Evolutionary conservation across 2,329 filamentous ascomycete genomes (phyloP).

Genomic region (Penicillium brasilianum): DNA sequence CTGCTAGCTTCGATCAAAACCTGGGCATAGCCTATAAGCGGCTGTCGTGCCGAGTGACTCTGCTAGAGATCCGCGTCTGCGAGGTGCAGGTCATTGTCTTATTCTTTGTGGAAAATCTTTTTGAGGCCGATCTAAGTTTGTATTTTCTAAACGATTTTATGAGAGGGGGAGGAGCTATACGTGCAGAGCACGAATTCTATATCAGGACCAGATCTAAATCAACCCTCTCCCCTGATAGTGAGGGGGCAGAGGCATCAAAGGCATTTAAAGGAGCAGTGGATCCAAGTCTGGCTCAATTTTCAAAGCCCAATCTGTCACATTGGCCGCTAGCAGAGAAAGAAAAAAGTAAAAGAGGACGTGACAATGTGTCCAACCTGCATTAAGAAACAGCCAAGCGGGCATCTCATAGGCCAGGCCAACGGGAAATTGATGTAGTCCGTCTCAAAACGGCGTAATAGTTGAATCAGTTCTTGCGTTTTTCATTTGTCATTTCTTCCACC

Average conservation of each 20-base stretch:
- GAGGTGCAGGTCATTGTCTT: not conserved
- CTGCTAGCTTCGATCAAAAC: not conserved
- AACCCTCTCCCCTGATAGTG: not conserved
- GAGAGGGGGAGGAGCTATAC: not conserved
- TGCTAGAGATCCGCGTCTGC: not conserved
- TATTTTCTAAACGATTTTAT: not conserved
- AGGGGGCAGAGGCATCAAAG: not conserved
- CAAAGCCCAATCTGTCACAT: slow-evolving; percentile 18
- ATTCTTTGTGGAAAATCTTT: not conserved
- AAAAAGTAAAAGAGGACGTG: slow-evolving; percentile 5
- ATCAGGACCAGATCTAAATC: slow-evolving; percentile 22
- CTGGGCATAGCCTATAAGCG: not conserved
- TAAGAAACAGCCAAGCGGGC: slow-evolving; percentile 3
- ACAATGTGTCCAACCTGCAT: slow-evolving; percentile 18
- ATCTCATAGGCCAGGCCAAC: not conserved
- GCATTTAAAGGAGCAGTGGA: not conserved
- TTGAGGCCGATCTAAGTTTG: not conserved
- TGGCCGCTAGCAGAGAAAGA: not conserved
- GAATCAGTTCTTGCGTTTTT: not conserved
- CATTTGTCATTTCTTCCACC: not conserved
- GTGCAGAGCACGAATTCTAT: slow-evolving; percentile 15
- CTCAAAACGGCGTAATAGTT: slow-evolving; percentile 23
- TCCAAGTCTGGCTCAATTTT: not conserved
- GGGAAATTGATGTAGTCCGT: not conserved
- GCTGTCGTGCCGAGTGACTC: not conserved